Percentiles rank a stretch among this genome's conserved stretches.
phyloP scores from a whole-genome alignment of 352 stramenopile genomes.

The Blastocystis sp. region DNA sequence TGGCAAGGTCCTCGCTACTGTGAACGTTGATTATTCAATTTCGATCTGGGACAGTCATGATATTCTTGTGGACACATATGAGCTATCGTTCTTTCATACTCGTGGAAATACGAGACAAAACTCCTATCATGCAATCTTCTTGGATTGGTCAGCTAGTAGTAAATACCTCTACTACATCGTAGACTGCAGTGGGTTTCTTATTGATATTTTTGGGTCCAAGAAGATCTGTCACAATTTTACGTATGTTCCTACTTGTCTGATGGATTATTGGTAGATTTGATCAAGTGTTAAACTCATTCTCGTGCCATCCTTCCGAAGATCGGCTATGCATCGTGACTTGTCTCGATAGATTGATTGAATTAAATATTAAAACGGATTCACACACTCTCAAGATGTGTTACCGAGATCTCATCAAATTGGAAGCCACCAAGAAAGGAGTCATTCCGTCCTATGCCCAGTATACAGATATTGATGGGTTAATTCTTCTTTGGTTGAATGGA shows the following conservation, averaged over 20 bases:
- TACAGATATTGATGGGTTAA: neutral
- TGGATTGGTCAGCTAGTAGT: neutral
- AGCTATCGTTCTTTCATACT: neutral
- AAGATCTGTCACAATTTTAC: neutral
- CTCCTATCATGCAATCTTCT: neutral
- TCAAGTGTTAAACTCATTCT: neutral
- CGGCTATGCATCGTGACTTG: constrained; percentile 8
- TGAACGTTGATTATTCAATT: constrained; percentile 13
- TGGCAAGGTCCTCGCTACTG: neutral
- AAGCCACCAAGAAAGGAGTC: neutral
- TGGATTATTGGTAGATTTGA: neutral
- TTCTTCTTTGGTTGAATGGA: neutral
- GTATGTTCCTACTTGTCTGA: neutral
- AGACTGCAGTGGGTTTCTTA: constrained; percentile 20
- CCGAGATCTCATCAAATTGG: neutral
- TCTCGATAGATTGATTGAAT: constrained; percentile 7
- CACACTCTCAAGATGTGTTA: neutral
- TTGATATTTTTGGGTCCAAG: neutral
- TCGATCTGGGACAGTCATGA: constrained; percentile 9
- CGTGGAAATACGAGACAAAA: neutral
- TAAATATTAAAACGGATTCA: neutral
- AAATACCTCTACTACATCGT: constrained; percentile 14
- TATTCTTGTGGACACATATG: constrained; percentile 13
- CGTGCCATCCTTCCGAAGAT: neutral
- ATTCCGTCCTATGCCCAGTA: neutral